Evolutionary conservation across 331 rosid species (phyloP).

Genomic region (Arachis monticola): DNA sequence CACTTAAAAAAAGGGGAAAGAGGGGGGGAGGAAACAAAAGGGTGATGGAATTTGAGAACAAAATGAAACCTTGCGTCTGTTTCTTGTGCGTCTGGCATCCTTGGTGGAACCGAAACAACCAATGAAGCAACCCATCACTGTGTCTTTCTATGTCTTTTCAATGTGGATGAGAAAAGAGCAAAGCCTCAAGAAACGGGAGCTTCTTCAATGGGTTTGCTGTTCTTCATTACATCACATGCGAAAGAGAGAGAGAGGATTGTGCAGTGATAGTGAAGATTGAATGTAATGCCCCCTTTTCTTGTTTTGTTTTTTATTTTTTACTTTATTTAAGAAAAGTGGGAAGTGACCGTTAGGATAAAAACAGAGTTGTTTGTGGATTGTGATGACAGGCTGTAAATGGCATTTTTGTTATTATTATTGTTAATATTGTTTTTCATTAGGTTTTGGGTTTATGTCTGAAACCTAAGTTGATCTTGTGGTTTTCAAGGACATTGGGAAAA

Average conservation of each 20-base stretch:
- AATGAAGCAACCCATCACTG: conserved; percentile 33
- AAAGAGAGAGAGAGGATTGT: not conserved
- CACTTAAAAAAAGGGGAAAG: not conserved
- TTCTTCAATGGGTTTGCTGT: not conserved
- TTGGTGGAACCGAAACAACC: conserved; percentile 32
- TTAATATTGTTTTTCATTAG: too few species aligned
- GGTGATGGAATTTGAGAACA: not conserved
- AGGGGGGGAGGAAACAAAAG: not conserved
- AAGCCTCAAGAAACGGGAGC: not conserved
- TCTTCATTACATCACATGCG: conserved; percentile 20
- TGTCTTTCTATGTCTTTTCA: not conserved
- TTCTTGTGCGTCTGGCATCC: not conserved
- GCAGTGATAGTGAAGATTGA: not conserved
- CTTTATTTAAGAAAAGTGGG: conserved; percentile 11
- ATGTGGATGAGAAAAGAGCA: not conserved
- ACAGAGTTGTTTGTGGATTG: not conserved
- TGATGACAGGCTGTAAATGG: conserved; percentile 36
- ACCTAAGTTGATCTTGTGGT: too few species aligned
- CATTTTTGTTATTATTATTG: conserved; percentile 20
- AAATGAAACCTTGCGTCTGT: conserved; percentile 11
- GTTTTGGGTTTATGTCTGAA: too few species aligned
- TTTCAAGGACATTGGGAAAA: too few species aligned
- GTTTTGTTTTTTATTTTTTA: not conserved
- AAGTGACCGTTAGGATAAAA: conserved; percentile 32
- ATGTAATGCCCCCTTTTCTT: not conserved